These are phyloP conservation scores for Papiliotrema terrestris DNA, from an alignment of 1,284 basidiomycete genomes.

Conservation along the genomic window DNA sequence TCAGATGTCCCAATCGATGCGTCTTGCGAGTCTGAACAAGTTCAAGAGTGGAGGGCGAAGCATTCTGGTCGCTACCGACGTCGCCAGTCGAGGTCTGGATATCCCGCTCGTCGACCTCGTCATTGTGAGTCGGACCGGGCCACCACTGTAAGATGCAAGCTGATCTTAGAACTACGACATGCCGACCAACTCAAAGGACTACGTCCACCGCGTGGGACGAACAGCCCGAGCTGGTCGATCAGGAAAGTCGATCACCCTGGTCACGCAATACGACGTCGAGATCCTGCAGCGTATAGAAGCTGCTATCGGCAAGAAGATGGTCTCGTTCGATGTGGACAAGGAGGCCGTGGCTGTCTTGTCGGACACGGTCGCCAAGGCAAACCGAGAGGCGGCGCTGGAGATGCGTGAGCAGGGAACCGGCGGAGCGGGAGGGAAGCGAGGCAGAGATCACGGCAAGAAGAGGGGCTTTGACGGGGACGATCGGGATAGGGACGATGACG, in stretches of 20 bases:
- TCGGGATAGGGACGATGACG: conserved; percentile 88
- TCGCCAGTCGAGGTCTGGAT: conserved; percentile 94
- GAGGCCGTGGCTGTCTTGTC: conserved; percentile 84
- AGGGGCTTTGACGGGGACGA: conserved; percentile 72
- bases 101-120: conserved; percentile 96
- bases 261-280: conserved; percentile 98
- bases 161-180: conserved; percentile 81
- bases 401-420: conserved; percentile 51
- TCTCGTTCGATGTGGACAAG: conserved; percentile 82
- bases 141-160: neutral
- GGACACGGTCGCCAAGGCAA: conserved; percentile 88
- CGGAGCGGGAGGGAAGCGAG: conserved; percentile 55
- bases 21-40: conserved; percentile 90
- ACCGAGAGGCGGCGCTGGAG: conserved; percentile 75
- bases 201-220: conserved; percentile 96
- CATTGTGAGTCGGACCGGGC: conserved; percentile 53
- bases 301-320: conserved; percentile 90
- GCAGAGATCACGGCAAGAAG: conserved; percentile 55
- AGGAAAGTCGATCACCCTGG: conserved; percentile 92
- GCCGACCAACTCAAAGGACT: conserved; percentile 97
- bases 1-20: conserved; percentile 87
- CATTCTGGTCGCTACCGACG: conserved; percentile 92
- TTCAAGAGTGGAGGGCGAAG: conserved; percentile 93
- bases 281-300: conserved; percentile 90
- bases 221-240: conserved; percentile 94